Evolutionary conservation across 2,329 filamentous ascomycete species (phyloP), one percentile per base, ranked within the genome.

Genomic region (Penicillium psychrosexuale): DNA sequence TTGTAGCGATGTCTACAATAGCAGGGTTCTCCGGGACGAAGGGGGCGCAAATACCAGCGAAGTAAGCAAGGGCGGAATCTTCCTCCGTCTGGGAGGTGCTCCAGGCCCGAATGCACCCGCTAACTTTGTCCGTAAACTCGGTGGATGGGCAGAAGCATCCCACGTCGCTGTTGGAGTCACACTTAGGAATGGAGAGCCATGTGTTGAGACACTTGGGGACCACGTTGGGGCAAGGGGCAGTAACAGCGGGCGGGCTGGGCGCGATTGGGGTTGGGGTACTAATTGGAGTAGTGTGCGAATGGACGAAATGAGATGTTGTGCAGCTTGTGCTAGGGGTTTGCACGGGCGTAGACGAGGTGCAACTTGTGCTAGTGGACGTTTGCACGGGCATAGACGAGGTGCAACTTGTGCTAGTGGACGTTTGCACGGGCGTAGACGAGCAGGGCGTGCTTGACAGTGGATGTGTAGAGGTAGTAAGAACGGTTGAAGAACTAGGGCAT

Each of bases 191-290:
- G 70, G 84, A 83, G 68, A 95, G 76, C 89, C 90, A 96, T 65
- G 91, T 94, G 83, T 92, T 93, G 75, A 97, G 77, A 81, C 92
- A 97, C 69, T 84, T 84, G 58, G 92, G 92, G 39, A 96, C 86
- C 47, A 93, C 81, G 12, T 79, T 75, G 52, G 91, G 90, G 75
- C 84, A 76, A 30, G 65, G 66, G 45, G 68, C 69, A 5, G 63
- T 49, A 31, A 61, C 62, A 57, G 58, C 58, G 31, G 67, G 60
- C 24, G 61, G 53, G 37, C 38, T 55, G 19, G 62, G 42, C 1
- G 7, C 11, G 11, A 33, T 34, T 13, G 50, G 13, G 15, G 33
- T 44, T 8, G 34, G 46, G 8, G 9, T 34, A 5, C 33, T 5
- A 2, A 22, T 22, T 3, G 30, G 5, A 3, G 13, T 42, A 7